Percentiles rank a stretch among this genome's conserved stretches.
These are phyloP conservation scores for Rhynchospora pubera DNA, from an alignment of 176 grass and related monocot species.

Conservation along the genomic window DNA sequence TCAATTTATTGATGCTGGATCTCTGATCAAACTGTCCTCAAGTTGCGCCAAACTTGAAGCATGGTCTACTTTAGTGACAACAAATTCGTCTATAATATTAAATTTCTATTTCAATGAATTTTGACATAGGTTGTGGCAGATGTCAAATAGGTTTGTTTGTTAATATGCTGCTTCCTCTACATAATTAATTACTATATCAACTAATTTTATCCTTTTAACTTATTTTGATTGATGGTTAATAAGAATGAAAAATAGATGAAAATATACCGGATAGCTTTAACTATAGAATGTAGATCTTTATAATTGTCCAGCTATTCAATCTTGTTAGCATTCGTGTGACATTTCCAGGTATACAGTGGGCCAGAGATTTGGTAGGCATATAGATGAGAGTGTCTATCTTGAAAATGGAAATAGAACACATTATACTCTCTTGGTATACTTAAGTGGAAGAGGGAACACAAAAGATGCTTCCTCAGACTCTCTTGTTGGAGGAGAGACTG, in stretches of 20 bases:
- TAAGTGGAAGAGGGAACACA: slow-evolving; percentile 46
- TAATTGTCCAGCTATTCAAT: not conserved
- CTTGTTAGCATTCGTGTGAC: not conserved
- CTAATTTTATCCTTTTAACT: too few relatives aligned
- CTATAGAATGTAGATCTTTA: too few relatives aligned
- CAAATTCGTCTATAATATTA: too few relatives aligned
- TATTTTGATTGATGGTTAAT: not conserved
- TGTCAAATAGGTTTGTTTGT: too few relatives aligned
- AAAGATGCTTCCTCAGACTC: slow-evolving; percentile 48
- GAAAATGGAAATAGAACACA: slow-evolving; percentile 53
- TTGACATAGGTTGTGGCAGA: too few relatives aligned
- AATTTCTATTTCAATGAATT: too few relatives aligned
- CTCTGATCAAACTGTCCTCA: not conserved
- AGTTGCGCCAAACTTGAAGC: not conserved
- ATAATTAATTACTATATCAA: too few relatives aligned
- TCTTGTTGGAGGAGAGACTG: slow-evolving; percentile 81
- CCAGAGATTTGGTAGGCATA: slow-evolving; percentile 83
- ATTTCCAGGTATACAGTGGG: slow-evolving; percentile 69
- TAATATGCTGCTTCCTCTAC: too few relatives aligned
- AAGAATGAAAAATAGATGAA: not conserved
- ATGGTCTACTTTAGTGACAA: too few relatives aligned
- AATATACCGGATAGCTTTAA: too few relatives aligned
- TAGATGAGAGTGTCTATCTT: slow-evolving; percentile 66
- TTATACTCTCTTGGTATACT: slow-evolving; percentile 77
- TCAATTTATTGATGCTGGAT: not conserved